These are phyloP conservation scores for Teratosphaeria zuluensis DNA, from an alignment of 2,329 filamentous ascomycete species.

Conservation along the genomic window DNA sequence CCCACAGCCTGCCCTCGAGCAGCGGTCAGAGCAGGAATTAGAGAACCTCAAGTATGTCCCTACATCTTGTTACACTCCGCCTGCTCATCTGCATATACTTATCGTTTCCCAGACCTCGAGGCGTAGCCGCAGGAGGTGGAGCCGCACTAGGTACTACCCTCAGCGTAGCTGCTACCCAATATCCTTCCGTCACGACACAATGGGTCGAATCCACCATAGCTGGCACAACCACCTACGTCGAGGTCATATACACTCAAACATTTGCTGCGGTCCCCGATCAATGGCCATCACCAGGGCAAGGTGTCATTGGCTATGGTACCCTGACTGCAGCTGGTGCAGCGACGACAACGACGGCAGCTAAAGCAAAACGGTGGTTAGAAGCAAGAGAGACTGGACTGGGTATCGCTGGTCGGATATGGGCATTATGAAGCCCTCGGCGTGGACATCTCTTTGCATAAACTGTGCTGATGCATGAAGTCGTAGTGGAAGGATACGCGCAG, in stretches of 20 bases:
- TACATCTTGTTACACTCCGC: not conserved
- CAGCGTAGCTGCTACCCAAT: conserved; percentile 1
- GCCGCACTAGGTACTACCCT: not conserved
- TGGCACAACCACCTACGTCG: conserved; percentile 12
- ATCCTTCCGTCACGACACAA: conserved; percentile 16
- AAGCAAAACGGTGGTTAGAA: not conserved
- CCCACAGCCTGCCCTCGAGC: not conserved
- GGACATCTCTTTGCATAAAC: conserved; percentile 3
- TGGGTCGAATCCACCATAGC: conserved; percentile 11
- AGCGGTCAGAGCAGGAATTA: not conserved
- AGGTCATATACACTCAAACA: conserved; percentile 23
- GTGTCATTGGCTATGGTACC: conserved; percentile 21
- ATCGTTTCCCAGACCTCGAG: not conserved
- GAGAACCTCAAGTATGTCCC: not conserved
- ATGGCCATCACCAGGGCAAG: conserved; percentile 13
- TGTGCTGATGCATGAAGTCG: conserved; percentile 9
- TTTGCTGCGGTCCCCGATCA: conserved; percentile 22
- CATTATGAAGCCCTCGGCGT: not conserved
- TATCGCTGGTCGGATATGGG: conserved; percentile 15
- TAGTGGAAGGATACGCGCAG: conserved; percentile 5
- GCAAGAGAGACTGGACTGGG: conserved; percentile 1
- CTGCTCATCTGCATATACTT: not conserved
- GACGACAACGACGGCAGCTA: conserved; percentile 1
- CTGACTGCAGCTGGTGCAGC: conserved; percentile 4
- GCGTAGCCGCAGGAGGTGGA: not conserved